Evolutionary conservation across 768 basidiomycete genomes (phyloP), one percentile per base, ranked within the genome.

Genomic region (Clavaria fumosa): DNA sequence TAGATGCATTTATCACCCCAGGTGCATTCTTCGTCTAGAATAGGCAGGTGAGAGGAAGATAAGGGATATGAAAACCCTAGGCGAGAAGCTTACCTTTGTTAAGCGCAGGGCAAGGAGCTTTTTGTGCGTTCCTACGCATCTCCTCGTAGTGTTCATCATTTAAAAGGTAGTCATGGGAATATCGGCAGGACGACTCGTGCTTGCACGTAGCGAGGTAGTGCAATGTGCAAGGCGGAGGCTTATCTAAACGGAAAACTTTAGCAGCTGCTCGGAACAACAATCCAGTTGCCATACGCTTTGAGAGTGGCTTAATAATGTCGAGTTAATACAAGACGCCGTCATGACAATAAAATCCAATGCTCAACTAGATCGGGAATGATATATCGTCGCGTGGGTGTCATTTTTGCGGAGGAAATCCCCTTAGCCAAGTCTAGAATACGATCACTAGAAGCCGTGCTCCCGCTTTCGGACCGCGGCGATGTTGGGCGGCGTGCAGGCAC

Each of bases 171-270:
- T 79, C 69, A 40, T 79, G 76, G 10, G 54, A 68, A 42, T 70
- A 78, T 54, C 65, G 70, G 50, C 76, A 79, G 18, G 65, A 63
- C 6, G 56, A 49, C 11, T 70, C 74, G 39, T 67, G 66, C 48
- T 72, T 71, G 59, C 77, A 78, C 33, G 59, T 62, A 21, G 70
- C 63, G 19, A 78, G 58, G 50, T 77, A 78, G 54, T 72, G 76
- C 35, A 75, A 54, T 12, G 74, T 77, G 50, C 77, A 78, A 11
- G 77, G 75, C 17, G 77, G 67, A 2, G 76, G 75, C 47, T 59
- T 69, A 47, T 77, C 75, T 74, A 48, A 22, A 45, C n/a, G n/a
- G n/a, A n/a, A n/a, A n/a, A n/a, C n/a, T n/a, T n/a, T n/a, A n/a
- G n/a, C n/a, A n/a, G n/a, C n/a, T n/a, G n/a, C n/a, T n/a, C n/a